Evolutionary conservation across 192 early-diverging fungal genomes (phyloP), one percentile per base, ranked within the genome.

Genomic region (Anaeromyces robustus): DNA sequence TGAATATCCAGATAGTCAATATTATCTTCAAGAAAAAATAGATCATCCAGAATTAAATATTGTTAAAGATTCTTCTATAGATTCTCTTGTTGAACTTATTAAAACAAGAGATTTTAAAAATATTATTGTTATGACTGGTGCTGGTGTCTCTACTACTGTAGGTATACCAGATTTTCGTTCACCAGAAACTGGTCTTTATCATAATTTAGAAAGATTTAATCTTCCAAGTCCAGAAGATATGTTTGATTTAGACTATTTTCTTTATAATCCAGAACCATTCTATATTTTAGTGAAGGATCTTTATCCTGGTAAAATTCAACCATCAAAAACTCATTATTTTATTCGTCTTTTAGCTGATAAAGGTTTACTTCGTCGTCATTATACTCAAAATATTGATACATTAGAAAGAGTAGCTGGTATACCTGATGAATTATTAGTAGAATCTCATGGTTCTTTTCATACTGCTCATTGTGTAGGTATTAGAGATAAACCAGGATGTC

Each of bases 371-470:
- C 86, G 92, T 30, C 86, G 96, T 30, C 92, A 93, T 79, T 97
- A 94, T 84, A 98, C 96, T 29, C 97, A 80, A 84, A 99, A 99
- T 83, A 97, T 99, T 80, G 97, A 99, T 86, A 96, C 93, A 18
- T 85, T 99, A 18, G 97, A 99, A 85, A 91, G 95, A 14, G 81
- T 93, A 1, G 92, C 96, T 13, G 96, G 96, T 13, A 82, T 98
- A 13, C 85, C 86, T 26, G 81, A 80, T 28, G 88, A 92, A 11
- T 84, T 86, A n/a, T 81, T 99, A 19, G 93, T 99, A 11, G 96
- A 97, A 81, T 96, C 97, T 0, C 97, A 99, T 87, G 97, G 97
- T 13, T 94, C 94, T 29, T 99, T 99, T 85, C 91, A 93, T 18
- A 85, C 86, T 4, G 92, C 96, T 17, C 89, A 89, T 29, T 99